Base-by-base conservation (phyloP, 2,329 filamentous ascomycete species). In the Monosporascus sp. region DNA sequence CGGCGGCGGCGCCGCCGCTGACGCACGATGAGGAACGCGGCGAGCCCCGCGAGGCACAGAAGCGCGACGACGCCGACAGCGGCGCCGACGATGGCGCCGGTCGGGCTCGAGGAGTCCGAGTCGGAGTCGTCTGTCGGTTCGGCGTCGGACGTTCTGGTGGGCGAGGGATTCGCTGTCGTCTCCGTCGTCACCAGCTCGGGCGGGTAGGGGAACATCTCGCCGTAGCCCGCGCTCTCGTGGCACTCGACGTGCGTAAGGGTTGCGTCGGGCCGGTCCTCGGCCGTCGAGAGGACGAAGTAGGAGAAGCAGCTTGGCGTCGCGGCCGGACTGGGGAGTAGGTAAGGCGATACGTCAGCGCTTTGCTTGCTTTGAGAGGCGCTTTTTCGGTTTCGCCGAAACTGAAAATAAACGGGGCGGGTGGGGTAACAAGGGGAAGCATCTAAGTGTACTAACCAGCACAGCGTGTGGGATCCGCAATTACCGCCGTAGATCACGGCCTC, bases 241-340 rank as follows among this genome's bases (percentile, higher is more conserved):
- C 66, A 68, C 44, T 57, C 57, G 2, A 68, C 53, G 49, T 63
- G 56, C 11, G 61, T 65, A 35, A 62, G 61, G 2, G 63, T 66
- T 11, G 51, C 48, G 2, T 53, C 57, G 6, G 60, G 59, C 11
- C 55, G 49, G 2, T 52, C 51, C 5, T 53, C 50, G 1, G 62
- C 63, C 22, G 52, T 58, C 24, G 43, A 46, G 24, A 46, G n/a
- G 45, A 59, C 65, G n/a, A 35, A 57, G 48, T 68, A 64, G 4
- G 63, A 60, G 31, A 63, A 60, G 37, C 65, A 68, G 37, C 56
- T 58, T 14, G 60, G 60, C 37, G 55, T 54, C 11, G 56, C 50
- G 15, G 41, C 53, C 15, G 60, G 57, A 24, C 65, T 65, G 46
- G 31, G 9, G 27, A 47, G 35, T 8, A 6, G 25, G 6, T 14